phyloP scores from a whole-genome alignment of 768 basidiomycete species.

The Macrolepiota dolichaula region DNA sequence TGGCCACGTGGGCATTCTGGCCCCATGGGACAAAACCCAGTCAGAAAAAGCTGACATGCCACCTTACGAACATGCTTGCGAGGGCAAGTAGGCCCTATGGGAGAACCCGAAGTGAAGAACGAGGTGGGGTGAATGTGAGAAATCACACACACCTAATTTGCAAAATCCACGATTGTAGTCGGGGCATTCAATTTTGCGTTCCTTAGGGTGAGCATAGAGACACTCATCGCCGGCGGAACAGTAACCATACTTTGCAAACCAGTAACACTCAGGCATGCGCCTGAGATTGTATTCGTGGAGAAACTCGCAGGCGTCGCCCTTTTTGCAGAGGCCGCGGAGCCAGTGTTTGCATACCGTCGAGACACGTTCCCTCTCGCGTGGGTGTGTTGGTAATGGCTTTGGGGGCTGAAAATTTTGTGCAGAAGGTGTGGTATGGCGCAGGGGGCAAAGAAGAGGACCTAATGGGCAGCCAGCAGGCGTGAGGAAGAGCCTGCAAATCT shows the following conservation, averaged over 20 bases:
- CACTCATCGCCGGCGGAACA: slow-evolving; percentile 98
- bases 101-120: slow-evolving; percentile 11
- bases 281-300: slow-evolving; percentile 98
- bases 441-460: slow-evolving; percentile 86
- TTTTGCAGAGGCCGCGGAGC: slow-evolving; percentile 96
- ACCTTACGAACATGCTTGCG: slow-evolving; percentile 91
- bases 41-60: slow-evolving; percentile 86
- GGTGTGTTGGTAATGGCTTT: slow-evolving; percentile 77
- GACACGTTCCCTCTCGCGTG: slow-evolving; percentile 76
- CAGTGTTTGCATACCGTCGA: slow-evolving; percentile 99
- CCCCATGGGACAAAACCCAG: slow-evolving; percentile 91
- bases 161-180: slow-evolving; percentile 97
- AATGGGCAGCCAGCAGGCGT: slow-evolving; percentile 86
- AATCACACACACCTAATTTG: slow-evolving; percentile 67
- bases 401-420: slow-evolving; percentile 87
- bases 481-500: slow-evolving; percentile 86
- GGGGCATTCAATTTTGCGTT: slow-evolving; percentile 88
- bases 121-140: background rate
- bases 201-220: slow-evolving; percentile 92
- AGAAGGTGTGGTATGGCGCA: slow-evolving; percentile 89
- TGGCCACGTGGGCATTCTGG: slow-evolving; percentile 86
- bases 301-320: slow-evolving; percentile 97
- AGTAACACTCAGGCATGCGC: slow-evolving; percentile 99
- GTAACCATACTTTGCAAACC: slow-evolving; percentile 97
- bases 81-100: slow-evolving; percentile 78